Base-by-base conservation (phyloP, 768 basidiomycete species). In the Podaxis pistillaris region DNA sequence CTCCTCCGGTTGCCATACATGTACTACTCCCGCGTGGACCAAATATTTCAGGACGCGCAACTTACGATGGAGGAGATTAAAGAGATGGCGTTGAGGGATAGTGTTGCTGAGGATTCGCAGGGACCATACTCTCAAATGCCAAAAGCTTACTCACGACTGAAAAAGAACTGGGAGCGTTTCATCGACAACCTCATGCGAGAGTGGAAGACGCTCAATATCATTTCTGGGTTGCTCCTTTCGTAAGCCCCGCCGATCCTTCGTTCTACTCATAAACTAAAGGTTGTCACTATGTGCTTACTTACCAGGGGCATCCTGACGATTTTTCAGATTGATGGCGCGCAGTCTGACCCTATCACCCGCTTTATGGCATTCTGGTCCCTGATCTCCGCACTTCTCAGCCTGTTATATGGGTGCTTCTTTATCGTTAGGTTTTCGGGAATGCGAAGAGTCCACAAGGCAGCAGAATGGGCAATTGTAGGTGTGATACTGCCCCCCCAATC, bases 11-110 rank as follows among this genome's bases (percentile, higher is more conserved):
- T 89, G 5, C 88, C 88, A 0, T 78, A 82, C 7, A 69, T 89
- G 15, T 90, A 90, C 68, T 88, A 87, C 70, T 81, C 84, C 4
- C 81, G 89, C 1, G 88, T 90, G 11, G 80, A 84, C 2, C 77
- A 82, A 30, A 79, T 89, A 40, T 89, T 88, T 58, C 82, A 85
- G 63, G 86, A 87, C 49, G 86, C 86, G 1, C 81, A 88, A 40
- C 69, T 88, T 47, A 86, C 81, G 56, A 76, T 80, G 65, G 81
- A 81, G 8, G 86, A 90, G 60, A 76, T 90, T 33, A 73, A 79
- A 49, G 67, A 73, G 51, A 80, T 82, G 79, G 73, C 71, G 0
- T 72, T 80, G 60, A 28, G 69, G 37, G 66, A 64, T 55, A 67
- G 67, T 1, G 65, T 63, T 36, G 67, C 49, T 17, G 19, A n/a